phyloP scores from a whole-genome alignment of 306 rosid genomes.

The Biancaea sappan region DNA sequence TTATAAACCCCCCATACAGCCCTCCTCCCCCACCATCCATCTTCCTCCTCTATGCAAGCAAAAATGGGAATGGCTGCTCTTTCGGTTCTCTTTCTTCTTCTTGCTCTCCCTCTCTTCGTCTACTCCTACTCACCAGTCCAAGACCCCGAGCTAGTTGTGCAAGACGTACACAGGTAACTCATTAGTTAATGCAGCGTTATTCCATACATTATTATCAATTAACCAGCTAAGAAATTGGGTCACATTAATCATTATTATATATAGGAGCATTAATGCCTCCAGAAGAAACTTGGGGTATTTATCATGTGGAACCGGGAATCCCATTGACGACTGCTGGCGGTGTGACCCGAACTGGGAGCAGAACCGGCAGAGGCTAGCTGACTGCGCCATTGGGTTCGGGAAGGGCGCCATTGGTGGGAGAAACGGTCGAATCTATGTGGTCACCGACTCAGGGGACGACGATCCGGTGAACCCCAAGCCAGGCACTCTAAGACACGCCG shows the following conservation, averaged over 20 bases:
- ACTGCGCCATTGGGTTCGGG: constrained; percentile 89
- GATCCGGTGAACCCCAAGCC: constrained; percentile 69
- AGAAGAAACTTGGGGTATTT: constrained; percentile 76
- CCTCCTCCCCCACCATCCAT: constrained; percentile 9
- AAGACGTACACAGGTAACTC: constrained; percentile 72
- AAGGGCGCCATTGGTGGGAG: constrained; percentile 80
- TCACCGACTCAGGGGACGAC: constrained; percentile 70
- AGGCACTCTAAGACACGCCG: constrained; percentile 71
- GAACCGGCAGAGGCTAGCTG: constrained; percentile 77
- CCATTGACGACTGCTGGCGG: constrained; percentile 93
- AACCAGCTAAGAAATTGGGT: neutral
- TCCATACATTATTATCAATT: neutral
- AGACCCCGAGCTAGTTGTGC: constrained; percentile 70
- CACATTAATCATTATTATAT: constrained; percentile 9
- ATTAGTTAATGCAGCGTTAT: too few relatives aligned
- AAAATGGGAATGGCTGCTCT: constrained; percentile 56
- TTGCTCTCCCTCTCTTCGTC: constrained; percentile 38
- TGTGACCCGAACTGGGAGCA: constrained; percentile 75
- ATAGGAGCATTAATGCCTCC: constrained; percentile 71
- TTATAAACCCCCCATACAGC: constrained; percentile 34
- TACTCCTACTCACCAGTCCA: constrained; percentile 52
- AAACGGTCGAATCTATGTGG: constrained; percentile 66
- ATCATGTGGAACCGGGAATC: constrained; percentile 82
- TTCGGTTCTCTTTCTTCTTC: constrained; percentile 32
- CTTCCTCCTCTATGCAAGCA: neutral